Evolutionary conservation across 257 asterid genomes (phyloP).

Genomic region (Coffea canephora): DNA sequence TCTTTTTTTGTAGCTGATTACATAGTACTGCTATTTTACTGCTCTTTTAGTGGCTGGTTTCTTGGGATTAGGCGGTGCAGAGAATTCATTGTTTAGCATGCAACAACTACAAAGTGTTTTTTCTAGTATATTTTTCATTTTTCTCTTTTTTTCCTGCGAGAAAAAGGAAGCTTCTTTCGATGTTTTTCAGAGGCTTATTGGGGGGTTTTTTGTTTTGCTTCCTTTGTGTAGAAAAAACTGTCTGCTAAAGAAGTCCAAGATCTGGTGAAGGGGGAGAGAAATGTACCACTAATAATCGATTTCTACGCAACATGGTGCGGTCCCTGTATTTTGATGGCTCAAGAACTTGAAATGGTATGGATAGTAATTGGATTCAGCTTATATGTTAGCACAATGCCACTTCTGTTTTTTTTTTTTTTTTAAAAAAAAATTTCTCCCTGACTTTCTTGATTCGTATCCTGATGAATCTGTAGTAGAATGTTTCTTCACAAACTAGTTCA

Average conservation of each 20-base stretch:
- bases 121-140: not conserved
- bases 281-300: slow-evolving; percentile 76
- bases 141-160: not conserved
- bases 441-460: not conserved
- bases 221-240: slow-evolving; percentile 55
- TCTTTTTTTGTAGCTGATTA: not conserved
- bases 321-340: slow-evolving; percentile 97
- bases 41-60: not conserved
- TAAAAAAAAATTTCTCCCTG: too few species aligned
- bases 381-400: not conserved
- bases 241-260: slow-evolving; percentile 75
- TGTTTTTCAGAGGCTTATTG: slow-evolving; percentile 14
- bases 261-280: slow-evolving; percentile 81
- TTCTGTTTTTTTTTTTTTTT: not conserved
- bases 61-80: not conserved
- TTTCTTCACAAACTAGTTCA: not conserved
- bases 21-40: not conserved
- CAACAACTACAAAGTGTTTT: not conserved
- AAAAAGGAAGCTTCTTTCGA: not conserved
- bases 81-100: not conserved
- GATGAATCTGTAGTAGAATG: not conserved
- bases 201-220: not conserved
- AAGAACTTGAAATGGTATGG: slow-evolving; percentile 96
- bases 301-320: slow-evolving; percentile 99
- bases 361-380: not conserved